Evolutionary conservation across 1,284 basidiomycete genomes (phyloP), one percentile per base, ranked within the genome.

Genomic region (Mycocalia duriaeana): DNA sequence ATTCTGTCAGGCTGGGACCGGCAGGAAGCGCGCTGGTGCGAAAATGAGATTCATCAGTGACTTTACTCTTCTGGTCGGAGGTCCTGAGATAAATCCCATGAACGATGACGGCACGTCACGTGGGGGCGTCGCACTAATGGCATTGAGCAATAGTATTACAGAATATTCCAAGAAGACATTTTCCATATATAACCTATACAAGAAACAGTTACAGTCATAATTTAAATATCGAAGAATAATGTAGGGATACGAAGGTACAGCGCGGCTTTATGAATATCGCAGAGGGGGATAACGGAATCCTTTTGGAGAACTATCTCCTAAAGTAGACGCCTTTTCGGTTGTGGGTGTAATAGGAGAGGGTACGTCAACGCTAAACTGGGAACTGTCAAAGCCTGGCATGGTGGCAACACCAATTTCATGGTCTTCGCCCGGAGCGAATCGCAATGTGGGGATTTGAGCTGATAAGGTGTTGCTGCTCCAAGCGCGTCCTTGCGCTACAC

Each of bases 401-500:
- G 37, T 38, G 11, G 37, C 20, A 38, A 38, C 18, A 20, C 37
- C 37, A 16, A 9, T 38, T 19, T 38, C 18, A 13, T 38, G 14
- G 37, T n/a, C 19, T 19, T 4, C 19, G 11, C 20, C 14, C 20
- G 18, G 37, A 16, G 40, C 40, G 19, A 45, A 58, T 42, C 22
- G 53, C 38, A 48, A 40, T 20, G 42, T 58, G 28, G 40, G 49
- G 3, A 53, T 38, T 20, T 41, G 56, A 19, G 45, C 44, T 20
- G 51, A 49, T 3, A 65, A 49, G 1, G 67, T 67, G 28, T 65
- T 58, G 45, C 56, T 48, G 13, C 56, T 55, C 61, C 68, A 68
- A 2, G 67, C 72, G 18, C 64, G 63, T 3, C 70, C 69, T n/a
- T 68, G 60, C 23, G 64, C 65, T 6, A 76, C 59, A 3, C 73